These are phyloP conservation scores for Irpex rosettiformis DNA, from an alignment of 1,284 basidiomycete genomes.

Conservation along the genomic window DNA sequence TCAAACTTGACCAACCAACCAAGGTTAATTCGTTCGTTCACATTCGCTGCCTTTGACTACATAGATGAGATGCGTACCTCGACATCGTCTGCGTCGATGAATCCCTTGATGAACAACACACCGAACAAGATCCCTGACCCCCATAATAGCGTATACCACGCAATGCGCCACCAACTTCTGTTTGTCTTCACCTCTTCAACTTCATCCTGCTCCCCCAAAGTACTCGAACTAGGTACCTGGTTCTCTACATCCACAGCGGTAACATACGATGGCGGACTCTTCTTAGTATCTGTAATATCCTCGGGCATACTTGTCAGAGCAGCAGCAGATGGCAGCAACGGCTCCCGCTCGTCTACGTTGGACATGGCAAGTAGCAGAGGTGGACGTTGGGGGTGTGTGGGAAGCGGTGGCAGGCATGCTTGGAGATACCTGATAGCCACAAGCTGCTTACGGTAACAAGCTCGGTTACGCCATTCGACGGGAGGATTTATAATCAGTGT, in stretches of 20 bases:
- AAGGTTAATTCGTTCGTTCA: too few species aligned
- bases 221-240: not conserved
- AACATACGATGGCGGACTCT: not conserved
- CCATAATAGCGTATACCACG: slow-evolving; percentile 32
- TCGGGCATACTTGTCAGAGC: slow-evolving; percentile 6
- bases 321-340: slow-evolving; percentile 13
- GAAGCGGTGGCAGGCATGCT: not conserved
- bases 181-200: slow-evolving; percentile 20
- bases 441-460: not conserved
- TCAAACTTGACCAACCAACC: too few species aligned
- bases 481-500: not conserved
- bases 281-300: not conserved
- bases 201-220: not conserved
- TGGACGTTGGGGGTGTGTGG: too few species aligned
- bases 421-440: not conserved
- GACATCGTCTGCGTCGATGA: slow-evolving; percentile 63
- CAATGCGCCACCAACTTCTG: slow-evolving; percentile 26
- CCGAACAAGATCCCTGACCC: slow-evolving; percentile 36
- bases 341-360: slow-evolving; percentile 17
- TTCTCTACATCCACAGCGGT: slow-evolving; percentile 8
- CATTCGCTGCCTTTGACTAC: not conserved
- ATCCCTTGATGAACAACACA: slow-evolving; percentile 61
- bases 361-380: slow-evolving; percentile 8
- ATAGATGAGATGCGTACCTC: slow-evolving; percentile 42
- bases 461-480: not conserved